Evolutionary conservation across 352 stramenopile species (phyloP), one percentile per base, ranked within the genome.

Genomic region (Pythium oligandrum): DNA sequence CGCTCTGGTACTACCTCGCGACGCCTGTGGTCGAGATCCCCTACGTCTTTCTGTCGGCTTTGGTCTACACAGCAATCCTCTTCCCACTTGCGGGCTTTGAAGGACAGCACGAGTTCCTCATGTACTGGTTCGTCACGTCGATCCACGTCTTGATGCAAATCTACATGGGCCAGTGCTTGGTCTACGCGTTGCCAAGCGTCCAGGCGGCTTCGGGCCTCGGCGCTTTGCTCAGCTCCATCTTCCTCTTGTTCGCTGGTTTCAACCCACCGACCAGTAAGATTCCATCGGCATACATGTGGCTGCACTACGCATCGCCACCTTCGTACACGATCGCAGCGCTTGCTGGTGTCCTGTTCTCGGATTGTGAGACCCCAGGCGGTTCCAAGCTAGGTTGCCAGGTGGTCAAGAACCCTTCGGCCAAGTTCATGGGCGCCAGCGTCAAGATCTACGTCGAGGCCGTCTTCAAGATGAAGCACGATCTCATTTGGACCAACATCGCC

Each of bases 11-110:
- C 52, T 66, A 68, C 35, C 48, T 86, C 2, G 71, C 81, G 12
- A 81, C 78, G 37, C 89, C 79, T 4, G 17, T 96, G 34, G 66
- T 75, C 17, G 92, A 98, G 71, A 68, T 89, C 12, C 78, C 75
- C 40, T 87, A 83, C 54, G 64, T 84, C 11, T 70, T 88, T 54
- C 46, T 68, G 30, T 73, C 67, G 10, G 59, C 50, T 39, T 50
- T 84, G 11, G 30, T 86, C 17, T 89, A 83, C 59, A 75, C 70
- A 3, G 58, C 62, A 43, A 83, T 88, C 40, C 61, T 78, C 17
- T 87, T 72, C 65, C 73, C 75, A 12, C 74, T 74, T 11, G 71
- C 83, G 5, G 74, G 72, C 53, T 82, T 87, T 54, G 62, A 61
- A 0, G 75, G 71, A 33, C 52, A 66, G 12, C 40, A 37, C 40